A percentile compares a stretch with the other conserved stretches of the same genome.
These are phyloP conservation scores for Jaapia argillacea DNA, from an alignment of 768 basidiomycete genomes.

Conservation along the genomic window DNA sequence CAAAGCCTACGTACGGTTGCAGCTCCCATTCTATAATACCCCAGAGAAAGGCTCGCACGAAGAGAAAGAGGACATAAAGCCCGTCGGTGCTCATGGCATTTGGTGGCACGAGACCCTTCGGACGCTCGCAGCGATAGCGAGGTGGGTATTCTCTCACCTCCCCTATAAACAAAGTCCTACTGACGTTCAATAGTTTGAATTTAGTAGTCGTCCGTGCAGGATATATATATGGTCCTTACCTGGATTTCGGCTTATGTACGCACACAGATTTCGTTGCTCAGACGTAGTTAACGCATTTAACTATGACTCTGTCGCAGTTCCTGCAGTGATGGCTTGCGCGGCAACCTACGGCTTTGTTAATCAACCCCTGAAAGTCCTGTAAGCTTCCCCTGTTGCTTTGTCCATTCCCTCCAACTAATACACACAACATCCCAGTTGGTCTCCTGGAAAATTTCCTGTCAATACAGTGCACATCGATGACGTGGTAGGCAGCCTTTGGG, in stretches of 20 bases:
- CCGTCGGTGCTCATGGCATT: slow-evolving; percentile 56
- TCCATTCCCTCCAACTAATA: neutral
- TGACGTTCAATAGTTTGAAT: slow-evolving; percentile 44
- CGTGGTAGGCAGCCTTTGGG: slow-evolving; percentile 69
- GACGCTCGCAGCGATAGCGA: slow-evolving; percentile 63
- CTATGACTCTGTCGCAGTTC: neutral
- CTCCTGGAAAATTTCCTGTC: slow-evolving; percentile 64
- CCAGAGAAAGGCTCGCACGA: slow-evolving; percentile 51
- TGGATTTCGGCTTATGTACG: slow-evolving; percentile 41
- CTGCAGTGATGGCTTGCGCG: slow-evolving; percentile 53
- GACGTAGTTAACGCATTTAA: too few species aligned
- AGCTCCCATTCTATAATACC: slow-evolving; percentile 73
- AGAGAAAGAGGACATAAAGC: slow-evolving; percentile 70
- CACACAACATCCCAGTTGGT: slow-evolving; percentile 57
- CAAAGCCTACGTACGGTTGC: slow-evolving; percentile 68
- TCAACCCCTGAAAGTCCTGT: slow-evolving; percentile 83
- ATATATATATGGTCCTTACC: slow-evolving; percentile 75
- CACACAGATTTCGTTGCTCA: too few species aligned
- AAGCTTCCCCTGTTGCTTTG: slow-evolving; percentile 13
- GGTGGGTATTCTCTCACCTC: slow-evolving; percentile 33
- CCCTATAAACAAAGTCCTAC: slow-evolving; percentile 1
- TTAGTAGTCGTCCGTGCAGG: slow-evolving; percentile 70
- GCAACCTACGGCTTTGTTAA: slow-evolving; percentile 76
- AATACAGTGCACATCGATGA: slow-evolving; percentile 75
- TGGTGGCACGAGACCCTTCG: slow-evolving; percentile 90